Conservation (phyloP, 2,329 filamentous ascomycete species). For the Aspergillus brasiliensis region DNA sequence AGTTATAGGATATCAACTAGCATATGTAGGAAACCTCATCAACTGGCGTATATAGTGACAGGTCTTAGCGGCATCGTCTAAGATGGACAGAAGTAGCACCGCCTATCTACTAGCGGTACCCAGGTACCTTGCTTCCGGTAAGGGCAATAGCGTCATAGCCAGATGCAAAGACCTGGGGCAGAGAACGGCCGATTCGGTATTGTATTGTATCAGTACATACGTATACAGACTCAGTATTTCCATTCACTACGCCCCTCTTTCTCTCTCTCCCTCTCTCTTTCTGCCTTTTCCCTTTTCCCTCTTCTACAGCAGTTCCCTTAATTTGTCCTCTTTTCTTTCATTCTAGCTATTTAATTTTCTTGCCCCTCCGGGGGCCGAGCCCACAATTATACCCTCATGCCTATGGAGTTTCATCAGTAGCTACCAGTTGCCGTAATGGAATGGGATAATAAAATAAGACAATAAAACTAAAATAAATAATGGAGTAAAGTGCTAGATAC, state of each 20-base stretch:
- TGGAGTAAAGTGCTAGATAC: neutral
- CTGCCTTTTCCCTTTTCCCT: neutral
- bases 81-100: neutral
- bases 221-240: neutral
- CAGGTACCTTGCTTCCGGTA: conserved; percentile 12
- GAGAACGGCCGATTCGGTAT: neutral
- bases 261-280: neutral
- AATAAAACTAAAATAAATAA: neutral
- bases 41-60: neutral
- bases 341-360: neutral
- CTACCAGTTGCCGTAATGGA: too few species aligned
- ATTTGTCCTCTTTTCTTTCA: neutral
- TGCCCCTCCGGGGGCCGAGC: neutral
- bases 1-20: neutral
- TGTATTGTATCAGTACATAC: neutral
- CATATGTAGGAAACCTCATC: neutral
- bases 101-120: neutral
- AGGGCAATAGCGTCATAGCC: conserved; percentile 10
- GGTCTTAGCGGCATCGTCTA: neutral
- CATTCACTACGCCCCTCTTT: neutral
- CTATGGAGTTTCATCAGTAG: neutral
- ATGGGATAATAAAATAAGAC: too few species aligned
- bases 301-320: neutral
- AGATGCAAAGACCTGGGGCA: neutral
- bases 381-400: neutral